phyloP scores from a whole-genome alignment of 495 filamentous ascomycete species.

The Opeltia flavorubescens region DNA sequence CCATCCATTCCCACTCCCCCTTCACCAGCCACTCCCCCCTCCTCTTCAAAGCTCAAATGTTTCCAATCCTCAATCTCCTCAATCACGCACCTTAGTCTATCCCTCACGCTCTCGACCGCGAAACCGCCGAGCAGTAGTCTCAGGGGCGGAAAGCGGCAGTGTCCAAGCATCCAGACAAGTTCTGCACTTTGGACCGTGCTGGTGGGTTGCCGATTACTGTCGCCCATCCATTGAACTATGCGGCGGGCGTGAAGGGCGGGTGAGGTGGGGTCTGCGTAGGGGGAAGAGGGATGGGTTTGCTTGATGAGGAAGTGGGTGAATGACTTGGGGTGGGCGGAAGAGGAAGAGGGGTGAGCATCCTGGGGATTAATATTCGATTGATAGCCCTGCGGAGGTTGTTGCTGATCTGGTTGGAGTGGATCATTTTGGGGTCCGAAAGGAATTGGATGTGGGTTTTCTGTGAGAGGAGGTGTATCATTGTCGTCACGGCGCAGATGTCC shows the following conservation, averaged over 20 bases:
- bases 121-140: conserved; percentile 77
- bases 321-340: conserved; percentile 28
- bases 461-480: conserved; percentile 7
- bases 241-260: conserved; percentile 82
- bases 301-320: conserved; percentile 83
- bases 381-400: too few relatives aligned
- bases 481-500: conserved; percentile 76
- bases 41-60: conserved; percentile 46
- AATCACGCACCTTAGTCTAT: conserved; percentile 74
- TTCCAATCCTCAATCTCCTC: conserved; percentile 95
- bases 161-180: conserved; percentile 88
- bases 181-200: conserved; percentile 91
- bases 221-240: conserved; percentile 90
- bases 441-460: conserved; percentile 12
- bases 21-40: conserved; percentile 18
- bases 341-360: conserved; percentile 23
- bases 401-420: too few relatives aligned
- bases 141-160: conserved; percentile 82
- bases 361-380: too few relatives aligned
- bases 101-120: conserved; percentile 87
- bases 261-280: conserved; percentile 60
- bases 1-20: conserved; percentile 3
- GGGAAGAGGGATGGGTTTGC: conserved; percentile 62
- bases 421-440: neutral
- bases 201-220: conserved; percentile 64